Conservation (phyloP, 441 rosid species). For the Theobroma grandiflorum region DNA sequence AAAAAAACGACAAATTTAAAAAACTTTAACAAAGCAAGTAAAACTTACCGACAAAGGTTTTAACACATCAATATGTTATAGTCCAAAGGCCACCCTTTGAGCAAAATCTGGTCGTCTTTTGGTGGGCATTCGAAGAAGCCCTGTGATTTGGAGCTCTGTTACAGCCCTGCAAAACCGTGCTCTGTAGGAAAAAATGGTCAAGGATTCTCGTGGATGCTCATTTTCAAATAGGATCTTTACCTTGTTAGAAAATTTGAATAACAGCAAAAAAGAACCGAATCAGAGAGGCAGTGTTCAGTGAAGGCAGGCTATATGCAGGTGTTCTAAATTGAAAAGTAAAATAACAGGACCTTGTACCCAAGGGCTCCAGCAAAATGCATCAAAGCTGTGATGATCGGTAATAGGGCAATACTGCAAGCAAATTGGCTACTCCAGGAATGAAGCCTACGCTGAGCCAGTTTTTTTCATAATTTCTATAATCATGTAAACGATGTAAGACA, state of each 20-base stretch:
- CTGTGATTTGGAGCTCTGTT: constrained; percentile 89
- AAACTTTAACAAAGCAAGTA: background rate
- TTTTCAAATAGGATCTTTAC: background rate
- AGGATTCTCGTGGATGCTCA: constrained; percentile 42
- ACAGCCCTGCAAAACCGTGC: constrained; percentile 90
- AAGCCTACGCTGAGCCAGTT: background rate
- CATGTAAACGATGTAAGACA: background rate
- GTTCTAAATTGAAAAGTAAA: background rate
- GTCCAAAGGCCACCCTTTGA: constrained; percentile 88
- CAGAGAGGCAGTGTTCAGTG: background rate
- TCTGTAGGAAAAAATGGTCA: constrained; percentile 59
- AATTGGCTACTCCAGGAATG: constrained; percentile 6
- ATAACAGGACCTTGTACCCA: background rate
- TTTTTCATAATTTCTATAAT: background rate
- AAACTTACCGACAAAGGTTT: background rate
- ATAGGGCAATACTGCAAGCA: background rate
- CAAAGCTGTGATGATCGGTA: too few species aligned
- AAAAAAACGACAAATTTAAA: background rate
- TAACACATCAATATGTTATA: constrained; percentile 36
- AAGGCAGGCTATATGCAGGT: background rate
- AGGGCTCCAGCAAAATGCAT: background rate
- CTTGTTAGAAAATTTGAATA: background rate
- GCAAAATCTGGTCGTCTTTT: constrained; percentile 88
- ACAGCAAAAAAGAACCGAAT: background rate
- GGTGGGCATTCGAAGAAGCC: constrained; percentile 87